These are phyloP conservation scores for Didymosphaeria variabile DNA, from an alignment of 2,329 filamentous ascomycete species.

Conservation along the genomic window DNA sequence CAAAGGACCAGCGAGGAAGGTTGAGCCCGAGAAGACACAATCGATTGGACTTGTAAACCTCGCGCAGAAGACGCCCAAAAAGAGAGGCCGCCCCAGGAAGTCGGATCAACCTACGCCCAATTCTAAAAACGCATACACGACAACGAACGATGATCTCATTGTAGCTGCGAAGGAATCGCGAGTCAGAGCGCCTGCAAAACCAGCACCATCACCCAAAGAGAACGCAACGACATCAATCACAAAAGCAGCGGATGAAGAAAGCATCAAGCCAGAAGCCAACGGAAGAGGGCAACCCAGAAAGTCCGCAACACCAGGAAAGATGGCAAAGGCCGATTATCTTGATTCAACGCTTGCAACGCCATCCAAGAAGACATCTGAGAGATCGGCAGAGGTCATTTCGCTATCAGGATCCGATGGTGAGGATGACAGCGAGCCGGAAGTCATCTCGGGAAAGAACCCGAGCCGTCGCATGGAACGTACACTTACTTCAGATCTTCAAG, in stretches of 20 bases:
- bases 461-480: background rate
- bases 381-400: background rate
- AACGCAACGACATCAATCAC: background rate
- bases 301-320: background rate
- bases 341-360: background rate
- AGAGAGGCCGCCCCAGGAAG: constrained; percentile 12
- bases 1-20: background rate
- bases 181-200: background rate
- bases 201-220: background rate
- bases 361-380: background rate
- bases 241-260: background rate
- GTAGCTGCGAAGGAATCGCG: background rate
- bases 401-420: constrained; percentile 14
- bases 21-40: background rate
- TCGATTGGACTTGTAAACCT: background rate
- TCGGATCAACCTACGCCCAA: constrained; percentile 15
- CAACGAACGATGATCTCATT: background rate
- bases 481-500: background rate
- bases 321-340: background rate
- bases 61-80: constrained; percentile 6
- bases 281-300: background rate
- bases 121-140: background rate
- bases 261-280: background rate
- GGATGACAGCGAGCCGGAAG: constrained; percentile 10
- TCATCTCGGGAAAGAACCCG: background rate